Evolutionary conservation across 2,329 filamentous ascomycete genomes (phyloP).

Genomic region (Colletotrichum destructivum): DNA sequence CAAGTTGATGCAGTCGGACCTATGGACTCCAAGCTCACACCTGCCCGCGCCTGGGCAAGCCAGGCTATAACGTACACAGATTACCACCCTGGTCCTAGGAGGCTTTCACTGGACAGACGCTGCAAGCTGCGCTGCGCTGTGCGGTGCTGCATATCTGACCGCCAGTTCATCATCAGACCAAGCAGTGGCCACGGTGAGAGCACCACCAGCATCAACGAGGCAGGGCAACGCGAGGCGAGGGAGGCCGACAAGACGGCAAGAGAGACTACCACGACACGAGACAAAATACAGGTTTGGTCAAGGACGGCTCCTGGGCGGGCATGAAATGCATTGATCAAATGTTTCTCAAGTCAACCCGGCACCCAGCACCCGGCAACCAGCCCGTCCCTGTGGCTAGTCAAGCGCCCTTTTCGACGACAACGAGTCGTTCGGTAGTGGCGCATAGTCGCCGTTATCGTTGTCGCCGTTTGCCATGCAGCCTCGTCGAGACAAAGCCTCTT

Average conservation of each 20-base stretch:
- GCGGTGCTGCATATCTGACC: slow-evolving; percentile 57
- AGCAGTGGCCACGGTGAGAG: slow-evolving; percentile 25
- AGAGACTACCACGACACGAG: slow-evolving; percentile 24
- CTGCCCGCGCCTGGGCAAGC: background rate
- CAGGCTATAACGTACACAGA: slow-evolving; percentile 43
- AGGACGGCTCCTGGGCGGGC: slow-evolving; percentile 26
- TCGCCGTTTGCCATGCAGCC: slow-evolving; percentile 33
- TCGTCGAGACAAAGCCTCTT: slow-evolving; percentile 47
- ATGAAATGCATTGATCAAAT: slow-evolving; percentile 41
- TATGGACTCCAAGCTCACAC: slow-evolving; percentile 41
- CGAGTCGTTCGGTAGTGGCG: slow-evolving; percentile 41
- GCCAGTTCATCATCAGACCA: slow-evolving; percentile 61
- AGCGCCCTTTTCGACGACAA: slow-evolving; percentile 5
- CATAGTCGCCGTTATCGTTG: slow-evolving; percentile 42
- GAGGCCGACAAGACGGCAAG: slow-evolving; percentile 16
- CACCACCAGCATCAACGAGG: slow-evolving; percentile 14
- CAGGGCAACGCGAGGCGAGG: slow-evolving; percentile 33
- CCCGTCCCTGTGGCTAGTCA: slow-evolving; percentile 18
- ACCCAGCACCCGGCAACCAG: background rate
- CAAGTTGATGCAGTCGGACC: slow-evolving; percentile 50
- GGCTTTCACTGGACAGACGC: slow-evolving; percentile 32
- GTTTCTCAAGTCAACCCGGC: slow-evolving; percentile 33
- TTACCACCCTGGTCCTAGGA: slow-evolving; percentile 47
- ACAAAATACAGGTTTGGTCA: slow-evolving; percentile 18
- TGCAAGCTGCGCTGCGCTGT: slow-evolving; percentile 48